Percentiles rank a stretch among this genome's conserved stretches.
Evolutionary conservation across 116 monocot species (phyloP).

Genomic region (Phalaenopsis hybrid): DNA sequence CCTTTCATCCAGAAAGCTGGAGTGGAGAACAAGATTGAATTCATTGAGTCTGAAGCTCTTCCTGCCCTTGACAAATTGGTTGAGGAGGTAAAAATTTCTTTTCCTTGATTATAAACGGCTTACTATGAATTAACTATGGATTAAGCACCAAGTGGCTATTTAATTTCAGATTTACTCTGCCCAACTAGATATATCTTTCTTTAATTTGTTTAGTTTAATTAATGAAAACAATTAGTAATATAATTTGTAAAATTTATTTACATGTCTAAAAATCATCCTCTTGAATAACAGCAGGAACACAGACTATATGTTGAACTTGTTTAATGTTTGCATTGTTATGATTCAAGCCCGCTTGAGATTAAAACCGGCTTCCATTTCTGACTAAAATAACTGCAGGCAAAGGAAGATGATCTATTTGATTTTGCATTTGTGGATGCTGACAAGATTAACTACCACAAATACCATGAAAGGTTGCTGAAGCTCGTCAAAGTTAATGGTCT

Average conservation of each 20-base stretch:
- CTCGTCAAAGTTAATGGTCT: background rate
- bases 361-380: no score
- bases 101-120: no score
- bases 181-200: background rate
- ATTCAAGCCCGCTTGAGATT: no score
- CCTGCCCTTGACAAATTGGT: conserved; percentile 21
- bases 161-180: background rate
- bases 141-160: background rate
- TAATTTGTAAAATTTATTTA: background rate
- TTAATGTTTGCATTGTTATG: no score
- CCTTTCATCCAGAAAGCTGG: conserved; percentile 43
- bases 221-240: background rate
- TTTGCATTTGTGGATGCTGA: conserved; percentile 14
- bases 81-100: conserved; percentile 9
- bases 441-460: conserved; percentile 3
- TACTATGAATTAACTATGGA: background rate
- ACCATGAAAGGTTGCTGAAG: conserved; percentile 11
- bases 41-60: conserved; percentile 13
- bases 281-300: no score
- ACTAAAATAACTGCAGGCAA: background rate
- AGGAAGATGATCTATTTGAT: conserved; percentile 6
- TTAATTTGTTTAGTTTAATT: background rate
- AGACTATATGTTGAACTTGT: no score
- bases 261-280: no score
- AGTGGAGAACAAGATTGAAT: conserved; percentile 42